Evolutionary conservation across 345 rosid species (phyloP), one percentile per base, ranked within the genome.

Genomic region (Rhizophora mangle): DNA sequence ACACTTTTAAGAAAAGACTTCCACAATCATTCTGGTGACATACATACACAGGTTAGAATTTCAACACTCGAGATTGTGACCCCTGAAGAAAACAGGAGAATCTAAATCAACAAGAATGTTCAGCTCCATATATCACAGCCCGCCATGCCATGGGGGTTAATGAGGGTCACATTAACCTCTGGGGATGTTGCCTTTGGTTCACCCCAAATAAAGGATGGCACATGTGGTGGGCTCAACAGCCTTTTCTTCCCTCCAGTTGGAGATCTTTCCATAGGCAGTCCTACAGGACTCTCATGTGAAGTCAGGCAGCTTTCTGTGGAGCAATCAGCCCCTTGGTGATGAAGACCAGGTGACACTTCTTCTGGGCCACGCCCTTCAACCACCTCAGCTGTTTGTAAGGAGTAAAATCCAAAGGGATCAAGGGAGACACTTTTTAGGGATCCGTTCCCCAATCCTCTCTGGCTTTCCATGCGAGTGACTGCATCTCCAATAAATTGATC

Each of bases 241-340:
- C 79, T 73, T 60, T 78, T 84, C 83, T 81, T 85, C 65, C 79
- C 81, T 60, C 78, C 87, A 46, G 64, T 72, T 2, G 83, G 74
- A n/a, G 88, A 81, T 64, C 79, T 84, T 76, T 85, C 84, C 30
- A 75, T 73, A 18, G 70, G 62, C 63, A 80, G 70, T 55, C 85
- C 85, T 67, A 75, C 79, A 4, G 85, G 86, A 68, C 89, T 82
- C 75, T 74, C 92, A 1, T 85, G 86, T 8, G 87, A 85, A 52
- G 93, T 85, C 78, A 88, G 73, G 76, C 89, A 88, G 80, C 93
- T 88, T 65, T 85, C 89, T 0, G 89, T 88, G 10, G 88, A 88
- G 63, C 89, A 83, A 76, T 84, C 88, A 26, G 82, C 78, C 71
- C 86, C 76, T 74, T 84, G 92, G 18, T 83, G 80, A 69, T 70